A percentile compares a stretch with the other conserved stretches of the same genome.
phyloP scores from a whole-genome alignment of 108 stramenopile species.

The Pseudonitzschia delicatissima region DNA sequence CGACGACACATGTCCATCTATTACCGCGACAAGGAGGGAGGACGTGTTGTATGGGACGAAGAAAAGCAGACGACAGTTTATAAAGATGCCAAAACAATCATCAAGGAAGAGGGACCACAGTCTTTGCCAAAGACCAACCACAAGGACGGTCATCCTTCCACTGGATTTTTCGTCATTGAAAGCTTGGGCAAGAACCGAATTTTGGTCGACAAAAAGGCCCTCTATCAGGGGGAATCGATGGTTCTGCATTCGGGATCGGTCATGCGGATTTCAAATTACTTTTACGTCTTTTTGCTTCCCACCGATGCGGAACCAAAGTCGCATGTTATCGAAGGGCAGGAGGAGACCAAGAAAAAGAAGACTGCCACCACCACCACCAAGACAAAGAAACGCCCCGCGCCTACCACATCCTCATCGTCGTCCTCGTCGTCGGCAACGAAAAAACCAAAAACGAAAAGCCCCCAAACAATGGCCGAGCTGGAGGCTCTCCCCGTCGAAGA shows the following conservation, averaged over 20 bases:
- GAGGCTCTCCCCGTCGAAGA: constrained; percentile 32
- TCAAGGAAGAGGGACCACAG: background rate
- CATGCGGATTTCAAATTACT: constrained; percentile 24
- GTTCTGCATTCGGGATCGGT: constrained; percentile 31
- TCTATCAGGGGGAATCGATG: constrained; percentile 43
- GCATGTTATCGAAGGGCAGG: constrained; percentile 7
- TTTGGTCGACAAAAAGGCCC: constrained; percentile 35
- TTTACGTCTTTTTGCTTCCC: constrained; percentile 45
- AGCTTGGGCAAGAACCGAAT: constrained; percentile 63
- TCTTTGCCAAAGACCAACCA: background rate
- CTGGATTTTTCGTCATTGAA: constrained; percentile 67
- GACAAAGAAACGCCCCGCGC: constrained; percentile 4
- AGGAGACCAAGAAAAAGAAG: constrained; percentile 5
- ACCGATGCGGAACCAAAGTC: constrained; percentile 7
- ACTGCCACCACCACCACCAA: background rate
- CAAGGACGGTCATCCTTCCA: constrained; percentile 14
- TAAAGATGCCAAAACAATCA: background rate
- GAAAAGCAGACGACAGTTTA: background rate
- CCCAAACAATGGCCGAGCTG: constrained; percentile 20
- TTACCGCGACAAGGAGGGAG: constrained; percentile 41
- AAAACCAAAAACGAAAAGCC: background rate
- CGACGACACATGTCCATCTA: constrained; percentile 41
- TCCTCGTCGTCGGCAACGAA: background rate
- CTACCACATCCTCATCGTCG: background rate
- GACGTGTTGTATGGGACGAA: constrained; percentile 17